A percentile compares a stretch with the other conserved stretches of the same genome.
These are phyloP conservation scores for Haplosporangium gracile DNA, from an alignment of 192 early-diverging fungal species.

Conservation along the genomic window DNA sequence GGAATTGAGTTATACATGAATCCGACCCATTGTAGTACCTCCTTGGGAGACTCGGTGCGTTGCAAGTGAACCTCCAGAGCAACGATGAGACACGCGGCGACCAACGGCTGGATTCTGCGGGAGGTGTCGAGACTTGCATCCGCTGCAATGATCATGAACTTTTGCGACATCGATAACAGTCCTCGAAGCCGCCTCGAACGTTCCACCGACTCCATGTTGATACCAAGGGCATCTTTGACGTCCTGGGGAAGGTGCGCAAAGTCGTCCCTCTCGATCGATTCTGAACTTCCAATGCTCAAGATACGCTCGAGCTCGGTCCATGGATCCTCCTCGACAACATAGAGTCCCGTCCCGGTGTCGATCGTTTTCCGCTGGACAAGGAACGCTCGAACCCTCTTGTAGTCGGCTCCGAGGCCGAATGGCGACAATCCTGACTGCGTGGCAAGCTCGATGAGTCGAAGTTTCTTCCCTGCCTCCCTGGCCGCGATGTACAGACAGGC, in stretches of 20 bases:
- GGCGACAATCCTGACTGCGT: background rate
- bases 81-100: slow-evolving; percentile 28
- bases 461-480: slow-evolving; percentile 24
- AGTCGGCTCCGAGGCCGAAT: slow-evolving; percentile 18
- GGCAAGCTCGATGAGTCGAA: slow-evolving; percentile 24
- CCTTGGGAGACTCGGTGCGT: background rate
- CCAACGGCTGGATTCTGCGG: slow-evolving; percentile 1
- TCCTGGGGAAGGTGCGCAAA: slow-evolving; percentile 9
- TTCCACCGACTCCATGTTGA: background rate
- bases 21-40: slow-evolving; percentile 12
- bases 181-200: slow-evolving; percentile 5
- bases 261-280: slow-evolving; percentile 15
- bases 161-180: slow-evolving; percentile 29
- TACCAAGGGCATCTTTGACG: slow-evolving; percentile 13
- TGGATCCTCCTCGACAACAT: slow-evolving; percentile 18
- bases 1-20: background rate
- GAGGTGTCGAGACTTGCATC: slow-evolving; percentile 26
- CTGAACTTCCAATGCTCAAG: slow-evolving; percentile 7
- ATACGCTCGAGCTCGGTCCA: slow-evolving; percentile 31
- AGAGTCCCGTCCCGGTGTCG: background rate
- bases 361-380: slow-evolving; percentile 3
- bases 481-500: slow-evolving; percentile 39
- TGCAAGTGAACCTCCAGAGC: slow-evolving; percentile 20
- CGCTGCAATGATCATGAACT: slow-evolving; percentile 26
- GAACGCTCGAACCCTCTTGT: slow-evolving; percentile 5